Evolutionary conservation across 83 land plant species (phyloP), one percentile per base, ranked within the genome.

Genomic region (Picea abies): DNA sequence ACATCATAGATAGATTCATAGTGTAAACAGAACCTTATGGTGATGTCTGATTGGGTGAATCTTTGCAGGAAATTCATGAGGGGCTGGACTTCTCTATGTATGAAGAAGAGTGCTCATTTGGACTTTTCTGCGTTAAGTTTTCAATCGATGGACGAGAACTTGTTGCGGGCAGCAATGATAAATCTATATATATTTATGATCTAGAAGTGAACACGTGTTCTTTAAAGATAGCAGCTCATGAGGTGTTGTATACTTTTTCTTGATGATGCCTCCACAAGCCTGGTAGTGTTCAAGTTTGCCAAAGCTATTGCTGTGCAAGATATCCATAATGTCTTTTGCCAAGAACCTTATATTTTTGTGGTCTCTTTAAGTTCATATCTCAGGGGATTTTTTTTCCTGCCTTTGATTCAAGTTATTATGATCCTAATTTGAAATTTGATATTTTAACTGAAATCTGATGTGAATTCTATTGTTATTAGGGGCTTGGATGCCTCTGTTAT

Each of bases 141-240:
- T 94, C 98, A 66, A 87, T 87, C 5, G 98, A 96, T 89, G 99
- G 98, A 22, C 87, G 92, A 72, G 99, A 97, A 84, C 84, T 97
- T 85, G 95, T 97, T 60, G 97, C 98, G 60, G 98, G 94, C 63
- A 88, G 92, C 81, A 94, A 83, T 81, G 94, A 96, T 83, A 88
- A 91, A 19, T 89, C 93, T 25, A 97, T 97, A 61, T 96, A 90
- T 91, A 92, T 97, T 70, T 97, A 94, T 84, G 97, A 97, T 84
- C 90, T 97, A 82, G 89, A 97, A 82, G 91, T 90, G 37, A 89
- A 87, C 79, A 90, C 83, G 81, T 79, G 91, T 44, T 78, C 88
- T 41, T 85, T 89, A 15, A 73, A 87, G 41, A 81, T 96, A 60
- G 5, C 60, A 20, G 99, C 99, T 17, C 99, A 97, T 80, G 76